phyloP scores from a whole-genome alignment of 108 stramenopile species.

The Aureococcus anophagefferens region DNA sequence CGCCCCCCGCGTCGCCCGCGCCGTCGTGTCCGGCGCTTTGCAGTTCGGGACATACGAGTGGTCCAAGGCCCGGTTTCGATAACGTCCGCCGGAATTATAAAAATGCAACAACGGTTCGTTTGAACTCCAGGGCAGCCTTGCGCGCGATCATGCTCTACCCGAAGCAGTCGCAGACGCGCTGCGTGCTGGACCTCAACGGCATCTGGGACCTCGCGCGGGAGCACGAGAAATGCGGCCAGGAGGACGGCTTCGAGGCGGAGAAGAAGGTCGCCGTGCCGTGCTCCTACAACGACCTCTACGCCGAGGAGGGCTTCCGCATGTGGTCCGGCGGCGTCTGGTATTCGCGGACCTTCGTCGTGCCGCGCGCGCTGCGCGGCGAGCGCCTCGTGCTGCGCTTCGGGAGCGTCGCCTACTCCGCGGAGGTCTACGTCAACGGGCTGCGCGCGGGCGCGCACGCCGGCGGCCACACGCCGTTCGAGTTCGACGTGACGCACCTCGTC shows the following conservation, averaged over 20 bases:
- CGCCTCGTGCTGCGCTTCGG: not conserved
- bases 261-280: not conserved
- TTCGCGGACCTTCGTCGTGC: not conserved
- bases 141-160: not conserved
- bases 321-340: not conserved
- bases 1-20: conserved; percentile 24
- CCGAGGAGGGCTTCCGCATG: not conserved
- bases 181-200: not conserved
- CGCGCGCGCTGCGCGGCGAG: not conserved
- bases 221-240: not conserved
- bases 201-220: not conserved
- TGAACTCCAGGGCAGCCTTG: no score
- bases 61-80: conserved; percentile 23
- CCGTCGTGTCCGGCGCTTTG: conserved; percentile 28
- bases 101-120: no score
- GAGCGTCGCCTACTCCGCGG: not conserved
- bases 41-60: conserved; percentile 38
- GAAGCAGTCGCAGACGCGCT: not conserved
- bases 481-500: not conserved
- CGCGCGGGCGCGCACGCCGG: not conserved
- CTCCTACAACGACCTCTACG: not conserved
- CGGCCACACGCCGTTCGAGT: not conserved
- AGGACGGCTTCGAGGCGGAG: not conserved
- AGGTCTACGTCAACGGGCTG: not conserved
- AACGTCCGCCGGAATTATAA: not conserved